Evolutionary conservation across 2,329 filamentous ascomycete species (phyloP), one percentile per base, ranked within the genome.

Genomic region (Pseudogymnoascus sp.): DNA sequence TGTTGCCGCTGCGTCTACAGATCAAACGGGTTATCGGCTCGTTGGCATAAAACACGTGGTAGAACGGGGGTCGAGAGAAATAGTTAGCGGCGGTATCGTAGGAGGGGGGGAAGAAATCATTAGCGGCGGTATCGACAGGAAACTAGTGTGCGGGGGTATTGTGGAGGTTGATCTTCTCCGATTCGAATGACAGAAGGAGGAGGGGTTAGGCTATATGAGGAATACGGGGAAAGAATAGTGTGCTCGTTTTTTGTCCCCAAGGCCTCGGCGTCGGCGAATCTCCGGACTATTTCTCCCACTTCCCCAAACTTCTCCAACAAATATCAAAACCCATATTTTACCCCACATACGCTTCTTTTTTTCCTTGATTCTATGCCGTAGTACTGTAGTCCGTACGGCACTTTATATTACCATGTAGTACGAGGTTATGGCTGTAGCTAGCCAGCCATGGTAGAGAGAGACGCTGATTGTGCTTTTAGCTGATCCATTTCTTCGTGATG

Each of bases 101-200:
- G 21, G 21, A 23, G 21, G 21, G 21, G 21, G 28, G 10, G 28
- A 31, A 31, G 28, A n/a, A 25, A 11, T 21, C 12, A 6, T 46
- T 46, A 46, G 42, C 42, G 42, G 42, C 42, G 42, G 42, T 46
- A 46, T 46, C 42, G 42, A 46, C 42, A 46, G 42, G 42, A 46
- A 46, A 6, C 42, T 46, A 46, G 8, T 44, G 21, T 25, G 42
- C 12, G 42, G 21, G 42, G 42, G 18, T 12, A 46, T 46, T 12
- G 42, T 6, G 21, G 42, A 25, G 21, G 42, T 25, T 14, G 14
- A 46, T 46, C 42, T 25, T 46, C 21, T 6, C 42, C 42, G 14
- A 46, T 46, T 46, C 42, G 42, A 46, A n/a, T 12, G 42, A 25
- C 42, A 8, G 21, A 25, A 40, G 36, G 28, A 44, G 42, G 42